These are phyloP conservation scores for Phialophora chinensis DNA, from an alignment of 2,329 filamentous ascomycete genomes.

Conservation along the genomic window DNA sequence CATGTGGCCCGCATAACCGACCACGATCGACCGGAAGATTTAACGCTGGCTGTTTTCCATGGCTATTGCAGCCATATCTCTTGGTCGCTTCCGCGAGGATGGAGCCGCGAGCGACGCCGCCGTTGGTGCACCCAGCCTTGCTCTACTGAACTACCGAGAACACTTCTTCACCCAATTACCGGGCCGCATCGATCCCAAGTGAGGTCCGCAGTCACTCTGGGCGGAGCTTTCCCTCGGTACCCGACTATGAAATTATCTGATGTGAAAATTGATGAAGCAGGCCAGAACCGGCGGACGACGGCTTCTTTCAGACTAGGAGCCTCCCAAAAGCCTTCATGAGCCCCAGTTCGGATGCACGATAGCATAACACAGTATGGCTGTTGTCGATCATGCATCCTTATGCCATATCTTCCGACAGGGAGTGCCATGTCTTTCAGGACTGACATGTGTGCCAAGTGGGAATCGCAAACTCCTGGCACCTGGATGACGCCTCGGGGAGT, in stretches of 20 bases:
- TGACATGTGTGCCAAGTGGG: slow-evolving; percentile 34
- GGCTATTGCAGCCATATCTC: neutral
- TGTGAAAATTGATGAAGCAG: neutral
- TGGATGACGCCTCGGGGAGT: neutral
- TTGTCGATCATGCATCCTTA: neutral
- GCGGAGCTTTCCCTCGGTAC: neutral
- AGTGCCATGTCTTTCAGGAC: slow-evolving; percentile 61
- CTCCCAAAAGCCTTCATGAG: neutral
- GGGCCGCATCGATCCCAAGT: neutral
- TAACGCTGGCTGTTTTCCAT: neutral
- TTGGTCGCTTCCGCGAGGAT: neutral
- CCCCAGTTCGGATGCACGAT: neutral
- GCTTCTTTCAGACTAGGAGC: neutral
- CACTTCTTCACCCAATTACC: neutral
- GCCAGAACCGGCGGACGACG: neutral
- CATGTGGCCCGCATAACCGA: neutral
- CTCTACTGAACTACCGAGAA: too few species aligned
- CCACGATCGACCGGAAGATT: neutral
- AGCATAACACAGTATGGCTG: too few species aligned
- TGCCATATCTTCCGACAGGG: neutral
- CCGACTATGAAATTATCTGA: neutral
- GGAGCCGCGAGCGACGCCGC: neutral
- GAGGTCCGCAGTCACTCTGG: neutral
- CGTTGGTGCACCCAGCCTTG: neutral
- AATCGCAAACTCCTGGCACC: neutral